phyloP scores from a whole-genome alignment of 2,329 filamentous ascomycete genomes.

The Penicillium occitanis region DNA sequence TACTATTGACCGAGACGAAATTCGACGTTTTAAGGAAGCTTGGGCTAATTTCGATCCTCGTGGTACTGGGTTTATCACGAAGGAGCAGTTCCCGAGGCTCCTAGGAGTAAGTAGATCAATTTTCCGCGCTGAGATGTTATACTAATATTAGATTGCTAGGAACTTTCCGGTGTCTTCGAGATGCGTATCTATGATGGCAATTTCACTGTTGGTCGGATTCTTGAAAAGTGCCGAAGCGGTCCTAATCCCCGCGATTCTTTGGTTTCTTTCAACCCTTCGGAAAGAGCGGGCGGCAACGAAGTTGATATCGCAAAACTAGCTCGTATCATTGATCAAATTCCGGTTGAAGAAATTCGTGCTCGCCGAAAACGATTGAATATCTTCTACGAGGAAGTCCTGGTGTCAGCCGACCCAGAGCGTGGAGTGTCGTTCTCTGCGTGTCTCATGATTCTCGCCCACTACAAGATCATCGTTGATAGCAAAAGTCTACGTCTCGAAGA shows the following conservation, averaged over 20 bases:
- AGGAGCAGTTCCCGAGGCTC: constrained; percentile 82
- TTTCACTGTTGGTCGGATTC: constrained; percentile 79
- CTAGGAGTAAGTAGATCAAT: constrained; percentile 62
- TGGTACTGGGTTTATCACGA: constrained; percentile 86
- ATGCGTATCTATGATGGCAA: constrained; percentile 95
- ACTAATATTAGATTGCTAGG: constrained; percentile 38
- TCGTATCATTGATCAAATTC: constrained; percentile 68
- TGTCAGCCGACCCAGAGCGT: constrained; percentile 82
- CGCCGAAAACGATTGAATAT: constrained; percentile 79
- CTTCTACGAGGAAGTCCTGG: constrained; percentile 97
- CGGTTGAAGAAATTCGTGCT: constrained; percentile 70
- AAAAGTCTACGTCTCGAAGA: constrained; percentile 93
- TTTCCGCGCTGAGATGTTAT: neutral
- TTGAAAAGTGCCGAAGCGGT: constrained; percentile 75
- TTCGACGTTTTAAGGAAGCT: constrained; percentile 94
- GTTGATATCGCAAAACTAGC: constrained; percentile 77
- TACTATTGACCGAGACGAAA: constrained; percentile 86
- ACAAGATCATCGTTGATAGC: constrained; percentile 97
- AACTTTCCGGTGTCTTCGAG: constrained; percentile 91
- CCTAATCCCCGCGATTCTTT: constrained; percentile 44
- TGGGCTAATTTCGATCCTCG: constrained; percentile 95
- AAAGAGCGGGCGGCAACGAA: constrained; percentile 40
- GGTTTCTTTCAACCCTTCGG: constrained; percentile 31
- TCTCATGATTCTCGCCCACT: constrained; percentile 93
- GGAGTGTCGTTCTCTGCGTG: constrained; percentile 91